Evolutionary conservation across 108 stramenopile genomes (phyloP).

Genomic region (Skeletonema marinoi): DNA sequence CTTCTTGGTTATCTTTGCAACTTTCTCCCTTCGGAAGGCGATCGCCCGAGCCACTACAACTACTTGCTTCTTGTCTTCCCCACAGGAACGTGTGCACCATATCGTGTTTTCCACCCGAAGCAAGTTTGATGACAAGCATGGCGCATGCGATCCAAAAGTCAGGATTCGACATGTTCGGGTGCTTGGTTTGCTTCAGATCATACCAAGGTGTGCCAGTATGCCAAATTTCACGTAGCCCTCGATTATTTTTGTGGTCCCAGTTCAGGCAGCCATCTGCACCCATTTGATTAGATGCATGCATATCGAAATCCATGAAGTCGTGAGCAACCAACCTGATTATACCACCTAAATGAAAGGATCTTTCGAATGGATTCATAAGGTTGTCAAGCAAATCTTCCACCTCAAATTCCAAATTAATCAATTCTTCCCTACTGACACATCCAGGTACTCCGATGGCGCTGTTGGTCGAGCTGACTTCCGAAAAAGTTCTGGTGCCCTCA

Average conservation of each 20-base stretch:
- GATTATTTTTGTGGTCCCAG: conserved; percentile 20
- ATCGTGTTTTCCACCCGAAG: conserved; percentile 23
- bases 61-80: conserved; percentile 33
- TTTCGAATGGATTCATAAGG: conserved; percentile 19
- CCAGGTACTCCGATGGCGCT: not conserved
- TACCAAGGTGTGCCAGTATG: conserved; percentile 5
- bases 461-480: not conserved
- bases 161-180: conserved; percentile 22
- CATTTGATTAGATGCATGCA: conserved; percentile 10
- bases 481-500: not conserved
- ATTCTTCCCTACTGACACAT: conserved; percentile 1
- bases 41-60: conserved; percentile 21
- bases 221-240: conserved; percentile 38
- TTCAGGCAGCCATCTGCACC: conserved; percentile 46
- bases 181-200: conserved; percentile 13
- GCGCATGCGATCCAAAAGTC: conserved; percentile 53
- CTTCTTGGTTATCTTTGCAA: conserved; percentile 39
- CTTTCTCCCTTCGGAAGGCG: conserved; percentile 30
- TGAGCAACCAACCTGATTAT: conserved; percentile 45
- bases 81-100: conserved; percentile 34
- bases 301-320: conserved; percentile 50
- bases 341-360: conserved; percentile 25
- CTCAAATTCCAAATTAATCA: conserved; percentile 19
- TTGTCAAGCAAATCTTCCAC: conserved; percentile 17
- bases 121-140: conserved; percentile 30